phyloP scores from a whole-genome alignment of 208 protist genomes.

The Trypanosoma congolense region DNA sequence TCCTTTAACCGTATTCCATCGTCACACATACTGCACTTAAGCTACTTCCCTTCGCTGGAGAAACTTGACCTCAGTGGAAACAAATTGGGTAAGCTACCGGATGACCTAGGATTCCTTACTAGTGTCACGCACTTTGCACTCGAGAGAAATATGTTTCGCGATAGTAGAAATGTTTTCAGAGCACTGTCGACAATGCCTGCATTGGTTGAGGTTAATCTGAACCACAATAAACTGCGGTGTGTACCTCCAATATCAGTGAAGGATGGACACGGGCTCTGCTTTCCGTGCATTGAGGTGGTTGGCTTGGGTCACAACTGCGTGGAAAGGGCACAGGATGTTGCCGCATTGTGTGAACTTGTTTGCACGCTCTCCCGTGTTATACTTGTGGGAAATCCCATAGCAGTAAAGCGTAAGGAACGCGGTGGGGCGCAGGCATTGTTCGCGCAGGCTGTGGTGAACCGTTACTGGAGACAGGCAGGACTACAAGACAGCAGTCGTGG shows the following conservation, averaged over 20 bases:
- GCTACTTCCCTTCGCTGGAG: slow-evolving; percentile 58
- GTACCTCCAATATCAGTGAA: slow-evolving; percentile 54
- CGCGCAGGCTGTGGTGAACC: slow-evolving; percentile 51
- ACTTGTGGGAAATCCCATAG: slow-evolving; percentile 57
- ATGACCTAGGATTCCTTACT: slow-evolving; percentile 61
- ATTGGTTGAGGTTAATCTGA: slow-evolving; percentile 78
- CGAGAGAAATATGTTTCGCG: slow-evolving; percentile 64
- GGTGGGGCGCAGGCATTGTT: slow-evolving; percentile 31
- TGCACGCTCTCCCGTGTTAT: slow-evolving; percentile 59
- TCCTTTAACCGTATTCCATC: slow-evolving; percentile 79
- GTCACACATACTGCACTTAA: slow-evolving; percentile 45
- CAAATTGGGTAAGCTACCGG: slow-evolving; percentile 51
- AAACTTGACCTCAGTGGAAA: slow-evolving; percentile 85
- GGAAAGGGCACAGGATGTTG: slow-evolving; percentile 26
- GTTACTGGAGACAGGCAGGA: slow-evolving; percentile 37
- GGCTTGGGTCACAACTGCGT: slow-evolving; percentile 64
- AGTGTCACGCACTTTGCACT: slow-evolving; percentile 81
- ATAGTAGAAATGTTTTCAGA: slow-evolving; percentile 46
- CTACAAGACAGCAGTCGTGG: background rate
- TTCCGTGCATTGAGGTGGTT: slow-evolving; percentile 67
- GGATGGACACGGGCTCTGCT: slow-evolving; percentile 40
- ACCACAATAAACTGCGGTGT: slow-evolving; percentile 58
- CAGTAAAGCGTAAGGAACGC: slow-evolving; percentile 19
- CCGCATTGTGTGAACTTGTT: slow-evolving; percentile 52
- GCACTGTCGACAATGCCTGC: slow-evolving; percentile 79